Evolutionary conservation across 2,329 filamentous ascomycete species (phyloP).

Genomic region (Bisporella sp.): DNA sequence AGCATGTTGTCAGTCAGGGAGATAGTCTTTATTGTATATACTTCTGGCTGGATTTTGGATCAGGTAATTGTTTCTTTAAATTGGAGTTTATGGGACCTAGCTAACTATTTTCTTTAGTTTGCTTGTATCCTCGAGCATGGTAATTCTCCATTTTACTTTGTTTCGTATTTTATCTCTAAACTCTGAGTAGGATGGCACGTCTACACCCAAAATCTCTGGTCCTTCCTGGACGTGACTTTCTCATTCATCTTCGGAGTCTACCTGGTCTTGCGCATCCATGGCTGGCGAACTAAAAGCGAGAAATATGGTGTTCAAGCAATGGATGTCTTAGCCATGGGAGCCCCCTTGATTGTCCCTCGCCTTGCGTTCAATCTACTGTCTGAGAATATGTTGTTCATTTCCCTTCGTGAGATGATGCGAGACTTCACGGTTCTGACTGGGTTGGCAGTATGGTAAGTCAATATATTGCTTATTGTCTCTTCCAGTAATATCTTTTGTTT

Average conservation of each 20-base stretch:
- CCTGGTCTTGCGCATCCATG: conserved; percentile 59
- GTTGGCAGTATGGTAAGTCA: conserved; percentile 57
- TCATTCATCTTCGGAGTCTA: conserved; percentile 65
- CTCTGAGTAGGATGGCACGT: conserved; percentile 52
- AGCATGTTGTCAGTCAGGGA: conserved; percentile 50
- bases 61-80: conserved; percentile 2
- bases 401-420: conserved; percentile 75
- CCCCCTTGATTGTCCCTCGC: conserved; percentile 70
- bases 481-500: too few relatives aligned
- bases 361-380: conserved; percentile 78
- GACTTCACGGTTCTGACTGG: conserved; percentile 75
- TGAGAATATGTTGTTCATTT: conserved; percentile 78
- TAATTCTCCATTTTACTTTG: conserved; percentile 18
- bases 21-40: conserved; percentile 63
- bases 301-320: conserved; percentile 58
- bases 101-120: not conserved
- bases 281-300: conserved; percentile 43
- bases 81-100: too few relatives aligned
- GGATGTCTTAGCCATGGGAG: conserved; percentile 72
- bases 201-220: conserved; percentile 85
- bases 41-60: conserved; percentile 57
- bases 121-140: conserved; percentile 18
- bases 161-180: not conserved
- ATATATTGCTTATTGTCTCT: too few relatives aligned
- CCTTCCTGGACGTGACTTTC: conserved; percentile 76